Evolutionary conservation across 2,329 filamentous ascomycete species (phyloP), one percentile per base, ranked within the genome.

Genomic region (Bipolaris cookei): DNA sequence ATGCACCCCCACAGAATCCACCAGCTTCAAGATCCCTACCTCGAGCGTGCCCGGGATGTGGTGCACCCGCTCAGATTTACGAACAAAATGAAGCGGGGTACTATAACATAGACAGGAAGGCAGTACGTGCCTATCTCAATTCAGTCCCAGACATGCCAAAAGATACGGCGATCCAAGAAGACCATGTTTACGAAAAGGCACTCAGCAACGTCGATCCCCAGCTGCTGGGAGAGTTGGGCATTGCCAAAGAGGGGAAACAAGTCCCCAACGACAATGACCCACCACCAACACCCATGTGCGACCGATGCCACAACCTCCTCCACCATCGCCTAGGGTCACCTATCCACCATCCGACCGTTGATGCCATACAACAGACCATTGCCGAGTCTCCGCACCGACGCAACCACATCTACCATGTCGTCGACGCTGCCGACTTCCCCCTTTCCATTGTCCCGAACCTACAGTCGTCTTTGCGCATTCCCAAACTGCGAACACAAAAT

Each of bases 341-440:
- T 5, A 94, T 96, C 66, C 84, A 86, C 53, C 91, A 96, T 70
- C 95, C 95, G 0, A 89, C 88, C 1, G 84, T 97, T 61, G 85
- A 92, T 41, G 88, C 91, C 2, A 87, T 99, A 50, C 87, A 88
- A 63, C 88, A 92, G 61, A 96, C 92, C 14, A 90, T 99, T 50
- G 84, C 88, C 51, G 91, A 96, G 76, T 96, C 94, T 1, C 93
- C 93, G 0, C 88, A 96, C 77, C 90, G 90, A 73, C 86, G 90
- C 72, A 98, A 99, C 70, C 91, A 97, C 76, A 88, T 99, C 59
- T 99, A 98, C 74, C 95, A 99, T 76, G 83, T 99, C 23, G 81
- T 99, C 20, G 95, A 99, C 71, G 94, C 95, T 2, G 95, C 93
- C 58, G 95, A 99, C 76, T 98, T 99, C 63, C 95, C 95, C 18